A percentile compares a stretch with the other conserved stretches of the same genome.
phyloP scores from a whole-genome alignment of 768 basidiomycete species.

The button mushroom (Agaricus bisporus) region DNA sequence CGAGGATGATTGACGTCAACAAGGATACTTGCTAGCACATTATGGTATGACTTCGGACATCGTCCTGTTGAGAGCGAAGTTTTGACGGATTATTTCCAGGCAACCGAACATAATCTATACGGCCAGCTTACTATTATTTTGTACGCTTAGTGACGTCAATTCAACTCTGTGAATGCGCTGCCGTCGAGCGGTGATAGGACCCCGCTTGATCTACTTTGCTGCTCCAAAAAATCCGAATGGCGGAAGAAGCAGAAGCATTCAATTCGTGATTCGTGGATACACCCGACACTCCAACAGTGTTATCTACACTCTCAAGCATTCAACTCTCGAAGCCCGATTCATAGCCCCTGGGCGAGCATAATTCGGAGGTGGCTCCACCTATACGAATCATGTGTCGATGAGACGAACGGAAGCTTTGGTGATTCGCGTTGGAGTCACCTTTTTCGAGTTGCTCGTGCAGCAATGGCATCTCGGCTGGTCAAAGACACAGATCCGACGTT shows the following conservation, averaged over 20 bases:
- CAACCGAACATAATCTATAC: background rate
- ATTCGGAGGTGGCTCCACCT: background rate
- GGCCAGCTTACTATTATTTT: background rate
- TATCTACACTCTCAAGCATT: background rate
- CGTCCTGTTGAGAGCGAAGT: background rate
- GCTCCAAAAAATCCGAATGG: background rate
- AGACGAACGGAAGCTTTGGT: too few relatives aligned
- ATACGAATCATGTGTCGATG: background rate
- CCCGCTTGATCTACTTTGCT: background rate
- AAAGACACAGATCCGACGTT: too few relatives aligned
- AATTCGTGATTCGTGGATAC: background rate
- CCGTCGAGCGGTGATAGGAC: background rate
- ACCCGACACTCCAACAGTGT: background rate
- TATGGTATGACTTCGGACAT: background rate
- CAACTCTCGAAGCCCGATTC: background rate
- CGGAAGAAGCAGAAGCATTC: conserved; percentile 2
- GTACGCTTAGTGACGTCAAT: conserved; percentile 1
- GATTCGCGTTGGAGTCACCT: too few relatives aligned
- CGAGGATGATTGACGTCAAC: conserved; percentile 22
- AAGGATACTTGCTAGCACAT: background rate
- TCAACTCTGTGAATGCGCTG: background rate
- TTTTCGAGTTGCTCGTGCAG: too few relatives aligned
- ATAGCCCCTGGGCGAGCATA: background rate
- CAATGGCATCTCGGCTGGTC: too few relatives aligned
- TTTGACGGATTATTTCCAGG: background rate